These are phyloP conservation scores for Colletotrichum godetiae DNA, from an alignment of 2,329 filamentous ascomycete genomes.

Conservation along the genomic window DNA sequence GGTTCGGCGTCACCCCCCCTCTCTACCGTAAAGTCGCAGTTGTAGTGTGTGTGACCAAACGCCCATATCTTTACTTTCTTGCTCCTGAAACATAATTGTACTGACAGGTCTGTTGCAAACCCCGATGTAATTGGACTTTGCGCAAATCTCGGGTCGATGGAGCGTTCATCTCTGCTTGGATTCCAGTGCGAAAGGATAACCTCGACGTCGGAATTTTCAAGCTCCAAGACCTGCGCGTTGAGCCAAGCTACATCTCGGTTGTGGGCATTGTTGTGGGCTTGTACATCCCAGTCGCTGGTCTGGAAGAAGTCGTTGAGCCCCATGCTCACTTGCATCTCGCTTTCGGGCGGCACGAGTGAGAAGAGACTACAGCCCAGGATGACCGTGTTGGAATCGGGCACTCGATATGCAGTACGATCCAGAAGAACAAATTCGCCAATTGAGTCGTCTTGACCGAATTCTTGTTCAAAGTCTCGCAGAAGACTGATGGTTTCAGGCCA, in stretches of 20 bases:
- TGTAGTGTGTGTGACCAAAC: slow-evolving; percentile 62
- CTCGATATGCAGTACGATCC: slow-evolving; percentile 42
- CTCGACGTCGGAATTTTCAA: slow-evolving; percentile 39
- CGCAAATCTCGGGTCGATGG: slow-evolving; percentile 48
- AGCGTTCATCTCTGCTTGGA: slow-evolving; percentile 48
- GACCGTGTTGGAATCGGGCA: slow-evolving; percentile 41
- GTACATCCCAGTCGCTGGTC: slow-evolving; percentile 53
- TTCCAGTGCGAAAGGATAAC: slow-evolving; percentile 57
- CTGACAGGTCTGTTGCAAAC: slow-evolving; percentile 54
- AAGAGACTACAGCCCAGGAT: slow-evolving; percentile 57
- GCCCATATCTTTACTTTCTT: slow-evolving; percentile 54
- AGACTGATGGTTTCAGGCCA: slow-evolving; percentile 46
- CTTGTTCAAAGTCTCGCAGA: slow-evolving; percentile 47
- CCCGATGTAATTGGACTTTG: slow-evolving; percentile 43
- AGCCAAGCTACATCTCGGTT: slow-evolving; percentile 55
- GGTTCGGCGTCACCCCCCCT: slow-evolving; percentile 31
- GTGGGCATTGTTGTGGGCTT: slow-evolving; percentile 51
- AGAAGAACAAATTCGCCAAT: slow-evolving; percentile 54
- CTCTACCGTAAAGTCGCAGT: slow-evolving; percentile 50
- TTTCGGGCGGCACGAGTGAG: slow-evolving; percentile 55
- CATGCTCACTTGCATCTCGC: slow-evolving; percentile 50
- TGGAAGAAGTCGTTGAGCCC: slow-evolving; percentile 64
- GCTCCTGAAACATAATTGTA: slow-evolving; percentile 51
- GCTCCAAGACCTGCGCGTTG: slow-evolving; percentile 46
- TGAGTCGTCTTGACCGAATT: slow-evolving; percentile 37